Percentiles rank a stretch among this genome's conserved stretches.
These are phyloP conservation scores for Trypanosoma cruzi DNA, from an alignment of 208 protist species.

Conservation along the genomic window DNA sequence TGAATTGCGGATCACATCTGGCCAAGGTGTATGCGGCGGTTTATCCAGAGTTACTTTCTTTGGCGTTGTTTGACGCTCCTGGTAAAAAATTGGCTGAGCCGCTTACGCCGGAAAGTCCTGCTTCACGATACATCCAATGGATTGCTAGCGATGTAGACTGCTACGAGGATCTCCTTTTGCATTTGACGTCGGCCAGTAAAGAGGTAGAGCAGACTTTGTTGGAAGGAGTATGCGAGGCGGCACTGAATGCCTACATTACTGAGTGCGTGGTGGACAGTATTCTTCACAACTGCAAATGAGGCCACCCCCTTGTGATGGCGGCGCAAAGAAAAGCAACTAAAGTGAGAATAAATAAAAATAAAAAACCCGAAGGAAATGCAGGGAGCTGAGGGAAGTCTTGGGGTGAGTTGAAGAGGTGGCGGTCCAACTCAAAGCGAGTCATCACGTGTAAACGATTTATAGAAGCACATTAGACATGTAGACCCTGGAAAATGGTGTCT, in stretches of 20 bases:
- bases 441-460: not conserved
- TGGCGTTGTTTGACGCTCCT: not conserved
- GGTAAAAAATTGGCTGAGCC: not conserved
- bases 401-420: not conserved
- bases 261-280: constrained; percentile 22
- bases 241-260: constrained; percentile 6
- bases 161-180: constrained; percentile 48
- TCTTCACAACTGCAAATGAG: not conserved
- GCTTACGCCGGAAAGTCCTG: constrained; percentile 36
- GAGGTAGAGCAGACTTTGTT: not conserved
- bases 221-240: constrained; percentile 9
- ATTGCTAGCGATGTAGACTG: constrained; percentile 51
- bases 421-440: not conserved
- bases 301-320: not conserved
- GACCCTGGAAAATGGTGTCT: not conserved
- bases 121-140: constrained; percentile 59
- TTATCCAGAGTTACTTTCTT: constrained; percentile 1
- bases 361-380: not conserved
- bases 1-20: not conserved
- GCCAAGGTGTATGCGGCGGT: constrained; percentile 17
- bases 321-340: not conserved
- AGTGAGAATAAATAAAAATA: no score
- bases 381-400: not conserved
- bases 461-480: not conserved
- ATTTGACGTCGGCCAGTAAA: constrained; percentile 1